Evolutionary conservation across 176 grass and related monocot genomes (phyloP), one percentile per base, ranked within the genome.

Genomic region (Paspalum notatum): DNA sequence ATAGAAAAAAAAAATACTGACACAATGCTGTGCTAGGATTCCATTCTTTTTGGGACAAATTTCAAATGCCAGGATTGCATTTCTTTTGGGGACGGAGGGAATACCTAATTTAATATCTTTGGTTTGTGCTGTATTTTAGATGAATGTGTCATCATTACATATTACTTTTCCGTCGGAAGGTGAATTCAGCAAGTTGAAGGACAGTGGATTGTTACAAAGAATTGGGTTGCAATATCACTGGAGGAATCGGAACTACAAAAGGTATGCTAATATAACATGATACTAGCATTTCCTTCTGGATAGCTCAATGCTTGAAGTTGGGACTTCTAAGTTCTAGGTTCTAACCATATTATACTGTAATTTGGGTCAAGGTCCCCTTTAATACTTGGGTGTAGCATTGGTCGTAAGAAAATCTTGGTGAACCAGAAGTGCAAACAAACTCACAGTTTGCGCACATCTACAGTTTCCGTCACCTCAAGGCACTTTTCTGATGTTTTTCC

Each of bases 131-230:
- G 77, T 50, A 81, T 87, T 77, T 86, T 85, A 98, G 95, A 80
- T 98, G 73, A 80, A 86, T 5, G 83, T 91, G 50, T 98, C 95
- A 81, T 98, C 92, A 42, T 82, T 98, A 40, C 95, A 98, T 82
- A 79, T 98, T 58, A 98, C 92, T 78, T 98, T 98, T 93, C 95
- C 95, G n/a, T 91, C 88, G 45, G 88, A 98, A 93, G 85, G 66
- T 75, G 95, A 98, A 85, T 98, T 89, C 86, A 48, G 81, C 43
- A 94, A 85, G 80, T 79, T 98, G 77, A 92, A 91, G 86, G 85
- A 89, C 57, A 89, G n/a, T 42, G 95, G 84, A 2, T 91, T 92
- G 78, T 77, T 98, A 70, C 92, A 91, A 79, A 92, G 92, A 87
- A 91, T 83, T 4, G 92, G 95, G 59, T 84, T 98, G 88, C 95